These are phyloP conservation scores for Heritiera littoralis DNA, from an alignment of 345 rosid genomes.

Conservation along the genomic window DNA sequence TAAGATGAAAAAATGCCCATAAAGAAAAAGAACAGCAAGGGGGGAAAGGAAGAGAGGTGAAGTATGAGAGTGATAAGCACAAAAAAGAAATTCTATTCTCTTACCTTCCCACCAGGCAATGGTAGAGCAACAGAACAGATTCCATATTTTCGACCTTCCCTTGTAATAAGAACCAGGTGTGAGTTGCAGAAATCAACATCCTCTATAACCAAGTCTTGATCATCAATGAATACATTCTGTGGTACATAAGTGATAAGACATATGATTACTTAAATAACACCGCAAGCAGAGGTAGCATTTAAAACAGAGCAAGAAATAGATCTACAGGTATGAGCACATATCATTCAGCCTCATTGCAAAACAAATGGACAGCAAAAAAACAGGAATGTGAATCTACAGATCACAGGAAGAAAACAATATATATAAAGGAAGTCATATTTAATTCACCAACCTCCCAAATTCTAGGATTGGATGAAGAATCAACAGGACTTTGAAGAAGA, in stretches of 20 bases:
- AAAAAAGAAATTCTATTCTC: background rate
- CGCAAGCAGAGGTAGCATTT: background rate
- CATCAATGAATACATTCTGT: slow-evolving; percentile 64
- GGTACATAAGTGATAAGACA: slow-evolving; percentile 10
- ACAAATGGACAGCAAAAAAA: slow-evolving; percentile 6
- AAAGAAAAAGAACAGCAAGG: slow-evolving; percentile 7
- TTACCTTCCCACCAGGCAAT: slow-evolving; percentile 58
- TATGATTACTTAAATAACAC: slow-evolving; percentile 6
- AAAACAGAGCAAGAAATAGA: slow-evolving; percentile 1
- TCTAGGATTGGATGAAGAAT: slow-evolving; percentile 50
- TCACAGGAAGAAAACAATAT: background rate
- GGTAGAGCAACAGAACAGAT: slow-evolving; percentile 82
- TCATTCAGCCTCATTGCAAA: background rate
- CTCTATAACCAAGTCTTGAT: slow-evolving; percentile 56
- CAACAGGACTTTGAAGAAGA: slow-evolving; percentile 65
- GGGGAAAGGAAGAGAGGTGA: background rate
- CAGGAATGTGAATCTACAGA: background rate
- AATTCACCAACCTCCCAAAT: slow-evolving; percentile 76
- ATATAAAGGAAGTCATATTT: slow-evolving; percentile 3
- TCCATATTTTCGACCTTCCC: slow-evolving; percentile 53
- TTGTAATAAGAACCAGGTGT: slow-evolving; percentile 59
- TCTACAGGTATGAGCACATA: slow-evolving; percentile 1
- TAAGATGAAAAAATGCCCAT: slow-evolving; percentile 6
- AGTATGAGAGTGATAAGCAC: background rate
- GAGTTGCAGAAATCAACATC: slow-evolving; percentile 91